These are phyloP conservation scores for Hypoxylon fragiforme DNA, from an alignment of 495 filamentous ascomycete genomes.

Conservation along the genomic window DNA sequence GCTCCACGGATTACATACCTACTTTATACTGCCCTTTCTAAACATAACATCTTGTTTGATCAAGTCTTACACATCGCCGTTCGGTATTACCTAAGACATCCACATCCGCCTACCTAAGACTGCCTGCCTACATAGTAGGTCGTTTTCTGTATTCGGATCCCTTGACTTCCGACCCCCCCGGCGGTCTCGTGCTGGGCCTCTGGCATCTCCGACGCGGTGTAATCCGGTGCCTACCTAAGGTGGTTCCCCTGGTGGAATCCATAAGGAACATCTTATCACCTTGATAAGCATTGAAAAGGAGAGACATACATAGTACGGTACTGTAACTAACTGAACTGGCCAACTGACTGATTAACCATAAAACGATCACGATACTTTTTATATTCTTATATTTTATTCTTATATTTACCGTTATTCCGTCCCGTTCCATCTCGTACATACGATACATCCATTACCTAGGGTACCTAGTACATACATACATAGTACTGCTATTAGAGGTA, in stretches of 20 bases:
- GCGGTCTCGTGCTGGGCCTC: slow-evolving; percentile 5
- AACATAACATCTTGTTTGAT: neutral
- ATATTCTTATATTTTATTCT: no score
- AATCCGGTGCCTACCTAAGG: slow-evolving; percentile 32
- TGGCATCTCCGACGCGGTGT: slow-evolving; percentile 29
- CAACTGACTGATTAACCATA: no score
- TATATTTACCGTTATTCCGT: no score
- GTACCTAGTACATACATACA: no score
- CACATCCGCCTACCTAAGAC: slow-evolving; percentile 5
- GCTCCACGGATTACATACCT: slow-evolving; percentile 22
- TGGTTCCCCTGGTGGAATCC: slow-evolving; percentile 3
- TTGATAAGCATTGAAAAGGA: slow-evolving; percentile 3
- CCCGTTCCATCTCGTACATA: no score
- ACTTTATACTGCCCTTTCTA: neutral
- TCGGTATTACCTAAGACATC: slow-evolving; percentile 31
- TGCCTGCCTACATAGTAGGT: no score
- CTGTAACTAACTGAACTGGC: neutral
- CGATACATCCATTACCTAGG: no score
- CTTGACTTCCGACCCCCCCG: slow-evolving; percentile 1
- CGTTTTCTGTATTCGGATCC: no score
- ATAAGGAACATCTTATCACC: slow-evolving; percentile 18
- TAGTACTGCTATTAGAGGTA: no score
- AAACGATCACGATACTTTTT: no score
- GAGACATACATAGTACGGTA: neutral
- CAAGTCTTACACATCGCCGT: slow-evolving; percentile 2